A percentile compares a stretch with the other conserved stretches of the same genome.
Evolutionary conservation across 495 filamentous ascomycete genomes (phyloP).

Genomic region (Poronia punctata): DNA sequence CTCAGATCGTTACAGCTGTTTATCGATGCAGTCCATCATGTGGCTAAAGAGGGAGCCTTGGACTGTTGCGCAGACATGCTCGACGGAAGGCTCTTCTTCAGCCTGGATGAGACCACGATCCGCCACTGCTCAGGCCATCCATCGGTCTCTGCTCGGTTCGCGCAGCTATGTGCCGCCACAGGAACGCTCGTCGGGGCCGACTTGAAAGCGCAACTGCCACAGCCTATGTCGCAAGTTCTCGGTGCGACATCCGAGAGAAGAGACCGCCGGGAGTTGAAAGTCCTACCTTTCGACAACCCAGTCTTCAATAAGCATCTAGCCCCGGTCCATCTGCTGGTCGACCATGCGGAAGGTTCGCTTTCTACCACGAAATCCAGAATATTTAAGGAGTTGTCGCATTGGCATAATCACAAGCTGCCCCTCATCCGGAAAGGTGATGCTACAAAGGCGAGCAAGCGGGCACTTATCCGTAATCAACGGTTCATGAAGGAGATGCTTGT

Average conservation of each 20-base stretch:
- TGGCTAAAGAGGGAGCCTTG: slow-evolving; percentile 5
- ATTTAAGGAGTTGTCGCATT: slow-evolving; percentile 56
- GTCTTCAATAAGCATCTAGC: slow-evolving; percentile 53
- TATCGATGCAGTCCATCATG: slow-evolving; percentile 13
- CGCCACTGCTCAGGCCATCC: too few relatives aligned
- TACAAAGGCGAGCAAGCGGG: slow-evolving; percentile 12
- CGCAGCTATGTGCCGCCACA: too few relatives aligned
- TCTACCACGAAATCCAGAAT: slow-evolving; percentile 22
- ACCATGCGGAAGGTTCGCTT: slow-evolving; percentile 12
- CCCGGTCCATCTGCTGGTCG: slow-evolving; percentile 41
- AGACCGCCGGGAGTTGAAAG: too few relatives aligned
- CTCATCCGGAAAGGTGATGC: slow-evolving; percentile 38
- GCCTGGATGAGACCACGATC: too few relatives aligned
- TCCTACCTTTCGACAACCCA: slow-evolving; percentile 56
- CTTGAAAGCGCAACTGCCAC: background rate
- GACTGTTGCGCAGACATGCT: slow-evolving; percentile 54
- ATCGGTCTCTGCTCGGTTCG: too few relatives aligned
- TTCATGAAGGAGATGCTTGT: slow-evolving; percentile 56
- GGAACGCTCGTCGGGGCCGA: slow-evolving; percentile 6
- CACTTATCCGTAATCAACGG: slow-evolving; percentile 38
- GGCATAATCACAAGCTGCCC: slow-evolving; percentile 53
- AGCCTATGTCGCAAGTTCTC: slow-evolving; percentile 9
- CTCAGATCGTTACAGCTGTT: slow-evolving; percentile 2
- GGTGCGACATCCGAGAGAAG: too few relatives aligned
- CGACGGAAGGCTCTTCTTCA: slow-evolving; percentile 55